phyloP scores from a whole-genome alignment of 371 early-diverging fungal genomes.

The Cladochytrium tenue region DNA sequence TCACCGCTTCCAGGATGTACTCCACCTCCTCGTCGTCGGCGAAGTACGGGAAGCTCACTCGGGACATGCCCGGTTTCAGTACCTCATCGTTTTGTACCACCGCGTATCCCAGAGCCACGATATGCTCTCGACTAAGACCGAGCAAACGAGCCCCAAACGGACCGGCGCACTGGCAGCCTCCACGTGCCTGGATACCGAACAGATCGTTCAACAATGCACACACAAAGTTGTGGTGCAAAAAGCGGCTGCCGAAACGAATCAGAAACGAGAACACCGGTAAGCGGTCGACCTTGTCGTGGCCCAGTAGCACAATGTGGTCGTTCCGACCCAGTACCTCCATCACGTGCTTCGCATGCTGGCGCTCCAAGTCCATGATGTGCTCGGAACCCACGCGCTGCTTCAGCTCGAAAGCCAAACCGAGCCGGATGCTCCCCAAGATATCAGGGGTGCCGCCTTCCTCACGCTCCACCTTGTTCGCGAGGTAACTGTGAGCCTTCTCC shows the following conservation, averaged over 20 bases:
- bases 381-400: not conserved
- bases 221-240: constrained; percentile 20
- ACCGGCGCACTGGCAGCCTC: constrained; percentile 12
- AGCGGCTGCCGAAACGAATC: not conserved
- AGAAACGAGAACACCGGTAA: constrained; percentile 16
- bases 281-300: constrained; percentile 1
- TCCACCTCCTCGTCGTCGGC: constrained; percentile 8
- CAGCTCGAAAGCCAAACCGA: constrained; percentile 14
- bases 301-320: constrained; percentile 9
- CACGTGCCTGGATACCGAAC: constrained; percentile 20
- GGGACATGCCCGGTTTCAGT: constrained; percentile 5
- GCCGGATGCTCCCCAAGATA: constrained; percentile 15
- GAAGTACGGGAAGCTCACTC: constrained; percentile 10
- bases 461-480: constrained; percentile 7
- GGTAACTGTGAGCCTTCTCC: constrained; percentile 2
- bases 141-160: not conserved
- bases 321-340: not conserved
- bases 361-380: not conserved
- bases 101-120: not conserved
- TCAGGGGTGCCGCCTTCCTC: constrained; percentile 25
- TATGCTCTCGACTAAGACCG: not conserved
- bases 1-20: constrained; percentile 10
- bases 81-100: not conserved
- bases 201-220: constrained; percentile 15
- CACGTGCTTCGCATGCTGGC: not conserved